These are phyloP conservation scores for Aspergillus carbonarius DNA, from an alignment of 2,329 filamentous ascomycete genomes.

Conservation along the genomic window DNA sequence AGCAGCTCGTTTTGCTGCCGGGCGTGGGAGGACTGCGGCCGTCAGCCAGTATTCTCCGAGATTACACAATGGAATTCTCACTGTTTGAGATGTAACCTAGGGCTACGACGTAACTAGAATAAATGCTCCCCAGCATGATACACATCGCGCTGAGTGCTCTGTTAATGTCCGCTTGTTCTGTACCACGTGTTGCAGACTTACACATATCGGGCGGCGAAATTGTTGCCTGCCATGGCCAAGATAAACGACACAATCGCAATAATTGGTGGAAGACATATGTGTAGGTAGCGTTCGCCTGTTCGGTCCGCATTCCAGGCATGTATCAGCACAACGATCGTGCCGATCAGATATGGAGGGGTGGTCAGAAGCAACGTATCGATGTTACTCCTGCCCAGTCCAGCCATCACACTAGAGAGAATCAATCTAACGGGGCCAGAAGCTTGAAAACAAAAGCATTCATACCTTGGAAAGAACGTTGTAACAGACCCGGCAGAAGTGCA, in stretches of 20 bases:
- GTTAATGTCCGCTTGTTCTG: neutral
- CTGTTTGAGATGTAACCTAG: conserved; percentile 1
- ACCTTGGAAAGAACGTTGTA: neutral
- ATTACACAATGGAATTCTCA: neutral
- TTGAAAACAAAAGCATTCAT: neutral
- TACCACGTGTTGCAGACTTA: neutral
- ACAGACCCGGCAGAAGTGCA: neutral
- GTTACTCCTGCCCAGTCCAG: neutral
- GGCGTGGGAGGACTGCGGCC: neutral
- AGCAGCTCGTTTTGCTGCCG: neutral
- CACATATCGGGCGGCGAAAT: neutral
- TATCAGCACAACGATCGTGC: neutral
- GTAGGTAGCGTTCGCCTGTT: neutral
- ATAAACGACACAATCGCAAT: neutral
- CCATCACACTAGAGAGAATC: neutral
- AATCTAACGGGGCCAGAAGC: neutral
- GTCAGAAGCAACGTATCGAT: conserved; percentile 1
- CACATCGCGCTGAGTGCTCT: neutral
- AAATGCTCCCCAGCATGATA: neutral
- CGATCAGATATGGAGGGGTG: neutral
- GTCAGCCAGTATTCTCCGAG: neutral
- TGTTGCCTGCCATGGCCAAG: neutral
- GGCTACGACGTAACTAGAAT: neutral
- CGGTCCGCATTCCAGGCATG: neutral
- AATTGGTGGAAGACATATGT: neutral